These are phyloP conservation scores for Aspergillus clavatus DNA, from an alignment of 2,329 filamentous ascomycete genomes.

Conservation along the genomic window DNA sequence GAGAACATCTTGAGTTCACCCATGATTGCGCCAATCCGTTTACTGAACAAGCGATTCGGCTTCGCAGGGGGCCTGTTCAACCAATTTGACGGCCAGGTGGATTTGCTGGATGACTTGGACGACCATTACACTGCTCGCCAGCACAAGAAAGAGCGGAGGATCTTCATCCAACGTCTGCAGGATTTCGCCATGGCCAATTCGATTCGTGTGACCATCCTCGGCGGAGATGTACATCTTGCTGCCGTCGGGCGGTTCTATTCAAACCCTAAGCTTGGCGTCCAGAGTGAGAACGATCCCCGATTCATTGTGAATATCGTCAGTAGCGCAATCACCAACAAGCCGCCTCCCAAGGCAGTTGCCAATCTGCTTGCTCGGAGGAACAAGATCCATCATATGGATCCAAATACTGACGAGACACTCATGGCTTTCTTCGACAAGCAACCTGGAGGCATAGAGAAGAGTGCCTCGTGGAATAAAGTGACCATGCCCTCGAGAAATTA, in stretches of 20 bases:
- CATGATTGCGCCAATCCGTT: constrained; percentile 79
- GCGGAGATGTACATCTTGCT: constrained; percentile 61
- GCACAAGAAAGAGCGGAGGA: constrained; percentile 81
- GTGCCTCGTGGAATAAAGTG: constrained; percentile 68
- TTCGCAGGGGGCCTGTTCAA: constrained; percentile 85
- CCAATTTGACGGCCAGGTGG: constrained; percentile 75
- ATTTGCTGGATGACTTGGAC: constrained; percentile 61
- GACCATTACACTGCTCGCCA: constrained; percentile 82
- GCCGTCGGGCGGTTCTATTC: constrained; percentile 62
- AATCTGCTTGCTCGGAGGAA: constrained; percentile 59
- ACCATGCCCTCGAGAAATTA: constrained; percentile 73
- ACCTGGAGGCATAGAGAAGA: constrained; percentile 56
- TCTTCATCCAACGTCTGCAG: constrained; percentile 64
- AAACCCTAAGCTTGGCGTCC: constrained; percentile 53
- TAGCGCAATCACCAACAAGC: constrained; percentile 64
- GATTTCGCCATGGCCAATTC: constrained; percentile 51
- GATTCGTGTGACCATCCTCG: constrained; percentile 57
- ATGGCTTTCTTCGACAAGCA: constrained; percentile 60
- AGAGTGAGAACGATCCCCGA: constrained; percentile 54
- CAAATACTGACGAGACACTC: constrained; percentile 60
- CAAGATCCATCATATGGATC: constrained; percentile 61
- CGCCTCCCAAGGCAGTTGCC: constrained; percentile 60
- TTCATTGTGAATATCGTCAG: constrained; percentile 63
- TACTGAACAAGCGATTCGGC: constrained; percentile 86
- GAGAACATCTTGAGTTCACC: constrained; percentile 88